Evolutionary conservation across 805 yeast genomes (phyloP).

Genomic region (Torulaspora franciscae): DNA sequence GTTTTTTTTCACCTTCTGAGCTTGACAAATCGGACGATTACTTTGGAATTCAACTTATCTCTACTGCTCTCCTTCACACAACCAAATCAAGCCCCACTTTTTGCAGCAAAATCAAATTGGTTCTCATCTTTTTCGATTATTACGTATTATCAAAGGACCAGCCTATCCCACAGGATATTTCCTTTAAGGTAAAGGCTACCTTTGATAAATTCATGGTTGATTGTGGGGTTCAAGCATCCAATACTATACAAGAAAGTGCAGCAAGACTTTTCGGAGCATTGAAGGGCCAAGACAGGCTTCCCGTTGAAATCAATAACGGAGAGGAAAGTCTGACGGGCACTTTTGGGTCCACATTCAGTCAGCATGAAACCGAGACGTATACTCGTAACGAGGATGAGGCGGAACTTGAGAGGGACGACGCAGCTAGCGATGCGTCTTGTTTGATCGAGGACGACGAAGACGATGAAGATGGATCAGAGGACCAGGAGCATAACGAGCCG

Average conservation of each 20-base stretch:
- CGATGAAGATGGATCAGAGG: constrained; percentile 20
- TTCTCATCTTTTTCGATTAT: constrained; percentile 63
- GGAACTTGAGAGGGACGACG: constrained; percentile 20
- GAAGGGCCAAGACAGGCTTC: background rate
- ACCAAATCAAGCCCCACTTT: constrained; percentile 19
- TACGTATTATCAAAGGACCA: constrained; percentile 56
- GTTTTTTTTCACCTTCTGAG: constrained; percentile 37
- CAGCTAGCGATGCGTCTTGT: constrained; percentile 29
- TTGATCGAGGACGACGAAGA: constrained; percentile 32
- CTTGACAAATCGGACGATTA: constrained; percentile 65
- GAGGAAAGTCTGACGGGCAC: background rate
- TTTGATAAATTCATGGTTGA: constrained; percentile 33
- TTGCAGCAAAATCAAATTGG: constrained; percentile 34
- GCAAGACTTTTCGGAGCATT: constrained; percentile 28
- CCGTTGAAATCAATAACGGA: background rate
- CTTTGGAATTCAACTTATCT: constrained; percentile 60
- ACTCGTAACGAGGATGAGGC: constrained; percentile 32
- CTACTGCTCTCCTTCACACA: constrained; percentile 40
- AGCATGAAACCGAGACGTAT: constrained; percentile 23
- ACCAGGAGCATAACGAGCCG: too few species aligned
- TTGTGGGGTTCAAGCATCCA: constrained; percentile 37
- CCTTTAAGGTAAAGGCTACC: constrained; percentile 47
- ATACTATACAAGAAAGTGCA: constrained; percentile 42
- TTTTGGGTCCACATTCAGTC: constrained; percentile 6
- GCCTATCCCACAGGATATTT: constrained; percentile 61